Evolutionary conservation across 2,329 filamentous ascomycete species (phyloP), one percentile per base, ranked within the genome.

Genomic region (Epichloe sylvatica): DNA sequence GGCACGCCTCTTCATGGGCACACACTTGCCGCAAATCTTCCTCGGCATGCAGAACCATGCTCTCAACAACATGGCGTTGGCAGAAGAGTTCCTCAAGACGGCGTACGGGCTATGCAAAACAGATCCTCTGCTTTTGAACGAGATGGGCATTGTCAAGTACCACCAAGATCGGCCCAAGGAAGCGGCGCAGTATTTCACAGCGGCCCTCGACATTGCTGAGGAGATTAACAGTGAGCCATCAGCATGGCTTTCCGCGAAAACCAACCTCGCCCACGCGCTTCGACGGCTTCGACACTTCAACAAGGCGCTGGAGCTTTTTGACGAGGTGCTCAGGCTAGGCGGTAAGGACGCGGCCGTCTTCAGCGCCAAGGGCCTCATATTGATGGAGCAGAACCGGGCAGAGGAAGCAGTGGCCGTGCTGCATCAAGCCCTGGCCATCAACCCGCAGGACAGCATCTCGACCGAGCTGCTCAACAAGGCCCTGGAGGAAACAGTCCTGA

Each of bases 31-130:
- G 0, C 91, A 95, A 61, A 79, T 98, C 3, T 98, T 97, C 64
- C 71, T 98, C 25, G 92, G 94, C 6, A 98, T 98, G 92, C 94
- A 98, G 65, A 94, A 98, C 66, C 83, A 97, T 45, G 88, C 91
- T 17, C 76, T 98, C 52, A 94, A 94, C 66, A 97, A 98, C 60
- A 86, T 97, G 78, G 83, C 82, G 0, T 76, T 97, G 15, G 92
- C 94, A 0, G 86, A 94, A 55, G 92, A 98, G 64, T 98, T 97
- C 64, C 77, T 97, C 42, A 89, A 87, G 59, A 89, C 88, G 3
- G 90, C 92, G 0, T 94, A 92, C 64, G 75, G 78, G 0, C 74
- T 94, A 12, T 94, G 88, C 70, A 80, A 82, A 58, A 84, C 81
- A 1, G 92, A 98, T 59, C 92, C 92, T 0, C 70, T 97, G 5